A percentile compares a stretch with the other conserved stretches of the same genome.
These are phyloP conservation scores for Petunia axillaris DNA, from an alignment of 257 asterid species.

Conservation along the genomic window DNA sequence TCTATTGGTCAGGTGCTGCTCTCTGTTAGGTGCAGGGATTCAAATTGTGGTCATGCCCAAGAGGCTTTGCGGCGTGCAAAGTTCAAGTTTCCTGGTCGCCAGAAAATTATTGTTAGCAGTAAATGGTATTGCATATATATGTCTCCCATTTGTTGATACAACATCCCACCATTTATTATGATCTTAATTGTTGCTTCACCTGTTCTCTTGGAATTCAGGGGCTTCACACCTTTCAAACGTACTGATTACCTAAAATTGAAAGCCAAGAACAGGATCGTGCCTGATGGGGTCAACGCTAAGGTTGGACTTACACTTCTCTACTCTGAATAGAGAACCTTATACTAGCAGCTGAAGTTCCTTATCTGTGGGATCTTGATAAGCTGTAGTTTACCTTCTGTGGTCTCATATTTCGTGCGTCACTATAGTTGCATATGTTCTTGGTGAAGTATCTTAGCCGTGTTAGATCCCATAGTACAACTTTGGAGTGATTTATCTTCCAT, in stretches of 20 bases:
- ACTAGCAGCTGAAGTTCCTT: not conserved
- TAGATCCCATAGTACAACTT: no score
- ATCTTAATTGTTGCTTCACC: not conserved
- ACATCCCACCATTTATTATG: not conserved
- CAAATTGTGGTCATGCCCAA: slow-evolving; percentile 40
- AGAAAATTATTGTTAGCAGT: slow-evolving; percentile 48
- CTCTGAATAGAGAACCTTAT: not conserved
- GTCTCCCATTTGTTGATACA: not conserved
- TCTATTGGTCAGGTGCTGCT: slow-evolving; percentile 48
- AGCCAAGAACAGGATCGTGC: slow-evolving; percentile 33
- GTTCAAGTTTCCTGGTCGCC: slow-evolving; percentile 51
- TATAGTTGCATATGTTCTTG: no score
- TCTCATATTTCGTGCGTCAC: no score
- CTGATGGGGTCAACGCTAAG: slow-evolving; percentile 49
- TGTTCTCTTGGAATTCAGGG: slow-evolving; percentile 26
- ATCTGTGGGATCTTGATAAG: no score
- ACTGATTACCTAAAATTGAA: slow-evolving; percentile 36
- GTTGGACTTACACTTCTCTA: slow-evolving; percentile 19
- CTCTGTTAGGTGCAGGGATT: slow-evolving; percentile 46
- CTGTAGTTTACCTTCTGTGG: no score
- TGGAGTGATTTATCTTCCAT: no score
- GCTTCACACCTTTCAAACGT: slow-evolving; percentile 40
- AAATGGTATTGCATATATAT: slow-evolving; percentile 36
- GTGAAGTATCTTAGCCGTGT: no score
- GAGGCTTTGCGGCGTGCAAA: slow-evolving; percentile 51